A percentile compares a stretch with the other conserved stretches of the same genome.
Evolutionary conservation across 495 filamentous ascomycete species (phyloP).

Genomic region (Annulohypoxylon nitens): DNA sequence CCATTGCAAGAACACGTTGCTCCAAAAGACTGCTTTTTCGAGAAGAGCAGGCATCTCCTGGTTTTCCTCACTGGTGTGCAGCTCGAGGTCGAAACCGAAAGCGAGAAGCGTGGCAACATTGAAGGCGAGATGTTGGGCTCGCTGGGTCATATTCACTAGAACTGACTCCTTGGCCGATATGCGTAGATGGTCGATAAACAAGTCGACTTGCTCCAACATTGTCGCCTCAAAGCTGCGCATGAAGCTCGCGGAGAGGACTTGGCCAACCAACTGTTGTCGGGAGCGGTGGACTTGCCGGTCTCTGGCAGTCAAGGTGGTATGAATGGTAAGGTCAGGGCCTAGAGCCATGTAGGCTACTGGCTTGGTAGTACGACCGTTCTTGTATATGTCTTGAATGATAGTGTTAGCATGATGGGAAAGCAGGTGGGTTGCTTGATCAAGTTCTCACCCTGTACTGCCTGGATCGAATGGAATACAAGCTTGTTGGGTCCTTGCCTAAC

Average conservation of each 20-base stretch:
- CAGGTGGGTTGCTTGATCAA: not conserved
- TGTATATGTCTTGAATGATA: constrained; percentile 49
- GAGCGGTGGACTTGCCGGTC: constrained; percentile 24
- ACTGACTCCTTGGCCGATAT: constrained; percentile 46
- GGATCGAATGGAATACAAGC: constrained; percentile 59
- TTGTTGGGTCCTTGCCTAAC: constrained; percentile 63
- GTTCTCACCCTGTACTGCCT: constrained; percentile 58
- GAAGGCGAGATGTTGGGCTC: constrained; percentile 19
- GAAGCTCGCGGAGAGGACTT: constrained; percentile 26
- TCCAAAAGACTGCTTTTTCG: not conserved
- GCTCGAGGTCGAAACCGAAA: constrained; percentile 39
- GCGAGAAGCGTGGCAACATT: constrained; percentile 43
- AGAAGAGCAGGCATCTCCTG: constrained; percentile 17
- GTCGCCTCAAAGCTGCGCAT: constrained; percentile 45
- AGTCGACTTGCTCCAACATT: constrained; percentile 39
- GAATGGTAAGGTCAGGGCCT: not conserved
- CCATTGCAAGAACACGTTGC: not conserved
- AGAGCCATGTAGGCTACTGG: not conserved
- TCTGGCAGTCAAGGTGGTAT: constrained; percentile 21
- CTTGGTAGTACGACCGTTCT: not conserved
- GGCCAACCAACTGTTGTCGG: constrained; percentile 35
- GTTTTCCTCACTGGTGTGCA: constrained; percentile 29
- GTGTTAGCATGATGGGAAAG: constrained; percentile 43
- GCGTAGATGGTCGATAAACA: constrained; percentile 32
- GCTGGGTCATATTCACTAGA: constrained; percentile 34